phyloP scores from a whole-genome alignment of 179 eudicot genomes.

The Pouteria campechiana region DNA sequence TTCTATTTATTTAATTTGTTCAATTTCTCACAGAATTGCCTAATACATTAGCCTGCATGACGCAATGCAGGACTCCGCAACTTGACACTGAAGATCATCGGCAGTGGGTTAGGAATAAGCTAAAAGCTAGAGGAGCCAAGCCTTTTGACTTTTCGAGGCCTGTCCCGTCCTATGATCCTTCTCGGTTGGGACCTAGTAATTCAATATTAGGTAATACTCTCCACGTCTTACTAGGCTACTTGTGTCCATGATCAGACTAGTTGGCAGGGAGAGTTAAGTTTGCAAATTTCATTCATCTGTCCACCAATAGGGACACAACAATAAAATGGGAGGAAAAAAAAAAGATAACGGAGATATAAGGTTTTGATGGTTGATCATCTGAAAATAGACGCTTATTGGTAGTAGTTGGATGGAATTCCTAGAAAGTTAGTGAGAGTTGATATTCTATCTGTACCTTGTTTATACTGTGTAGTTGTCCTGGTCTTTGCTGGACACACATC shows the following conservation, averaged over 20 bases:
- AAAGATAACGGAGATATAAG: too few relatives aligned
- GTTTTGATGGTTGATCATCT: too few relatives aligned
- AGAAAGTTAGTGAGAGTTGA: too few relatives aligned
- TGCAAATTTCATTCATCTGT: neutral
- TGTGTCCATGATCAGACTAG: neutral
- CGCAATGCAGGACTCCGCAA: constrained; percentile 28
- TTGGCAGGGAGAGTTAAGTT: neutral
- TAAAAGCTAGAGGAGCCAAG: constrained; percentile 52
- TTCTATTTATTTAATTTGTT: too few relatives aligned
- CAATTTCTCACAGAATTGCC: too few relatives aligned
- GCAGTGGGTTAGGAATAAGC: constrained; percentile 60
- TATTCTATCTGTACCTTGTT: too few relatives aligned
- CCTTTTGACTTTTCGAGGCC: constrained; percentile 77
- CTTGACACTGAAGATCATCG: constrained; percentile 49
- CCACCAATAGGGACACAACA: neutral
- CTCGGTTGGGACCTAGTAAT: constrained; percentile 20
- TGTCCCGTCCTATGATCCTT: constrained; percentile 51
- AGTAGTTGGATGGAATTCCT: too few relatives aligned
- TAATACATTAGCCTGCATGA: neutral
- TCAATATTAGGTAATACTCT: constrained; percentile 29
- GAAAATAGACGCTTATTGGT: too few relatives aligned
- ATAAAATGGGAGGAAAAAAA: neutral
- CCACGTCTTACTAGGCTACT: neutral
- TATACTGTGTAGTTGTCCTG: too few relatives aligned
- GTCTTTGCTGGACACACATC: too few relatives aligned